These are phyloP conservation scores for Suillus alpinus DNA, from an alignment of 768 basidiomycete species.

Conservation along the genomic window DNA sequence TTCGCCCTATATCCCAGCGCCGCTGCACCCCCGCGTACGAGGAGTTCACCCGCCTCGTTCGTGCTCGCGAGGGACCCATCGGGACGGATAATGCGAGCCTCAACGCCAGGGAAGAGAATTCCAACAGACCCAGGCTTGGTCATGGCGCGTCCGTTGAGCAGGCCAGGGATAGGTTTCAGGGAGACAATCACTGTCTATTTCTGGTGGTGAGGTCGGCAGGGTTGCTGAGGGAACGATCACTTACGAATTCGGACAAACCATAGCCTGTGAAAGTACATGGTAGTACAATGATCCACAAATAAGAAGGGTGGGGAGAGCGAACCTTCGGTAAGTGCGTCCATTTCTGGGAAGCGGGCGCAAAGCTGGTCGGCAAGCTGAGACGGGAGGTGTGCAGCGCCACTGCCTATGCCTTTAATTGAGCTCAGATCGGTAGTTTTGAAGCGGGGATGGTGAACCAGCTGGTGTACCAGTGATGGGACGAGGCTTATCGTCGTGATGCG, in stretches of 20 bases:
- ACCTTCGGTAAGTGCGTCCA: conserved; percentile 41
- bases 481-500: conserved; percentile 42
- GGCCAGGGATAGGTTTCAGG: conserved; percentile 37
- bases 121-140: conserved; percentile 42
- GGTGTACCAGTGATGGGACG: conserved; percentile 57
- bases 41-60: conserved; percentile 61
- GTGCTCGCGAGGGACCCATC: conserved; percentile 49
- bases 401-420: conserved; percentile 36
- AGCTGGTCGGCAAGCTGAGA: conserved; percentile 43
- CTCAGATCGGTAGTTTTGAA: conserved; percentile 47
- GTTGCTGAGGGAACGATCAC: conserved; percentile 17
- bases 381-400: conserved; percentile 62
- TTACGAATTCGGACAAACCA: conserved; percentile 58
- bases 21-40: conserved; percentile 47
- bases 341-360: conserved; percentile 25
- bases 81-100: conserved; percentile 51
- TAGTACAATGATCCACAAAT: neutral
- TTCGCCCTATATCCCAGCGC: conserved; percentile 66
- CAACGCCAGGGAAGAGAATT: conserved; percentile 54
- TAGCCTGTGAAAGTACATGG: conserved; percentile 40
- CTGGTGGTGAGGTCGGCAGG: neutral
- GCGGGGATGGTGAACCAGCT: conserved; percentile 47
- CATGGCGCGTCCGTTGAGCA: conserved; percentile 38
- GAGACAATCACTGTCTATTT: conserved; percentile 25
- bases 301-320: conserved; percentile 1